A percentile compares a stretch with the other conserved stretches of the same genome.
Conservation (phyloP, 108 stramenopile species). For the Nitzschia sp. region DNA sequence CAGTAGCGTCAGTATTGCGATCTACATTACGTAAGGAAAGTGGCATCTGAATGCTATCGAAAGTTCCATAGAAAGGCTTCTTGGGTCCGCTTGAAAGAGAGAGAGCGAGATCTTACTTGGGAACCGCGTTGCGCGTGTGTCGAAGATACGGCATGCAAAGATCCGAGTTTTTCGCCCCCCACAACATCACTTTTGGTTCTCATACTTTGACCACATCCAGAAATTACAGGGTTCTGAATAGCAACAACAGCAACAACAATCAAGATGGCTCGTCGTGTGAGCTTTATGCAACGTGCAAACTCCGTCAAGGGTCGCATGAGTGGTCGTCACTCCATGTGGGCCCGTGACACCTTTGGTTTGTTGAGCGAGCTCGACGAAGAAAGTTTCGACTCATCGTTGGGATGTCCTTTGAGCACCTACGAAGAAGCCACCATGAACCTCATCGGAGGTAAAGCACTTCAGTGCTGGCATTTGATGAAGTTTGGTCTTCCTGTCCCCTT, state of each 20-base stretch:
- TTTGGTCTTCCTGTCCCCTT: conserved; percentile 29
- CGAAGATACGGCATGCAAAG: too few species aligned
- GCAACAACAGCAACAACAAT: background rate
- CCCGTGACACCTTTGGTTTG: conserved; percentile 1
- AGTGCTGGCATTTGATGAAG: conserved; percentile 19
- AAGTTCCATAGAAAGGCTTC: too few species aligned
- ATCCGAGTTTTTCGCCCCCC: too few species aligned
- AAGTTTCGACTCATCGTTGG: conserved; percentile 9
- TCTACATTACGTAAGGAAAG: too few species aligned
- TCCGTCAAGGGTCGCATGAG: conserved; percentile 3
- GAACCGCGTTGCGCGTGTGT: too few species aligned
- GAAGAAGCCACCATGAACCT: conserved; percentile 12
- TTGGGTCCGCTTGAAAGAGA: too few species aligned
- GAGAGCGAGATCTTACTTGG: too few species aligned
- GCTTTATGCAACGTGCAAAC: conserved; percentile 1
- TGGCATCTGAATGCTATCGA: too few species aligned
- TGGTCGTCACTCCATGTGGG: conserved; percentile 9
- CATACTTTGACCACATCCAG: too few species aligned
- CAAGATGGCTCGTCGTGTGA: conserved; percentile 6
- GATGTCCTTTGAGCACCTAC: conserved; percentile 10
- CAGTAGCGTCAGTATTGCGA: too few species aligned
- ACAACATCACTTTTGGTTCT: too few species aligned
- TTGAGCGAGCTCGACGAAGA: background rate
- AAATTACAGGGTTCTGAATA: too few species aligned
- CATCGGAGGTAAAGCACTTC: conserved; percentile 18